Evolutionary conservation across 1,139 yeast genomes (phyloP).

Genomic region (Geotrichum aggregatum): DNA sequence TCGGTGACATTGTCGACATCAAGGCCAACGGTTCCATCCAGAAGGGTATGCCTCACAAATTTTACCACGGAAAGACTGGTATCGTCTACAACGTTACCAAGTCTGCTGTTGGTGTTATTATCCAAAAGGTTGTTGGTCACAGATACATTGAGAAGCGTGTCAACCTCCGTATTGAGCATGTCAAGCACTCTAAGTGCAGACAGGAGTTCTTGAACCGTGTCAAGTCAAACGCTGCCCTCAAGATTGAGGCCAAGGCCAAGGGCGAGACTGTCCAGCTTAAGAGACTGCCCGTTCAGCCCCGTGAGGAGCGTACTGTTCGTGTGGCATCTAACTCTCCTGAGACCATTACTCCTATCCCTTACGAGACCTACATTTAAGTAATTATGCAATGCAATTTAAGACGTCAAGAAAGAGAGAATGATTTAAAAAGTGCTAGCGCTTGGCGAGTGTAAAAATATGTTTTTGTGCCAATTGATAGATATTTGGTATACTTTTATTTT

Average conservation of each 20-base stretch:
- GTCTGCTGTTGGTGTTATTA: constrained; percentile 95
- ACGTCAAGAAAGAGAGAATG: neutral
- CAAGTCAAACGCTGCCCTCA: constrained; percentile 90
- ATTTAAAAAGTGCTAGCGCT: neutral
- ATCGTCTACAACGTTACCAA: constrained; percentile 97
- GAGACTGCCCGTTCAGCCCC: constrained; percentile 98
- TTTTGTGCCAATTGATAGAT: neutral
- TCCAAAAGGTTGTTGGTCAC: constrained; percentile 98
- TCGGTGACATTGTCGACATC: constrained; percentile 98
- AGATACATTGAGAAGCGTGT: constrained; percentile 98
- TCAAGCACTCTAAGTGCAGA: constrained; percentile 99
- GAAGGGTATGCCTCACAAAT: constrained; percentile 99
- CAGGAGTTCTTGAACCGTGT: constrained; percentile 98
- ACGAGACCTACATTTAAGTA: constrained; percentile 94
- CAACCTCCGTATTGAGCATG: constrained; percentile 97
- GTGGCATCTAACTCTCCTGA: constrained; percentile 79
- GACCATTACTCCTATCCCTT: constrained; percentile 98
- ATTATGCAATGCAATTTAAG: constrained; percentile 2
- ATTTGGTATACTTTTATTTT: too few species aligned
- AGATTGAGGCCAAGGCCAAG: constrained; percentile 89
- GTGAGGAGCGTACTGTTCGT: constrained; percentile 81
- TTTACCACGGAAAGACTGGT: constrained; percentile 99
- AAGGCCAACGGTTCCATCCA: constrained; percentile 98
- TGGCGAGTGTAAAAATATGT: neutral
- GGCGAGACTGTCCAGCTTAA: constrained; percentile 89